phyloP scores from a whole-genome alignment of 768 basidiomycete species.

The Boletus sp. region DNA sequence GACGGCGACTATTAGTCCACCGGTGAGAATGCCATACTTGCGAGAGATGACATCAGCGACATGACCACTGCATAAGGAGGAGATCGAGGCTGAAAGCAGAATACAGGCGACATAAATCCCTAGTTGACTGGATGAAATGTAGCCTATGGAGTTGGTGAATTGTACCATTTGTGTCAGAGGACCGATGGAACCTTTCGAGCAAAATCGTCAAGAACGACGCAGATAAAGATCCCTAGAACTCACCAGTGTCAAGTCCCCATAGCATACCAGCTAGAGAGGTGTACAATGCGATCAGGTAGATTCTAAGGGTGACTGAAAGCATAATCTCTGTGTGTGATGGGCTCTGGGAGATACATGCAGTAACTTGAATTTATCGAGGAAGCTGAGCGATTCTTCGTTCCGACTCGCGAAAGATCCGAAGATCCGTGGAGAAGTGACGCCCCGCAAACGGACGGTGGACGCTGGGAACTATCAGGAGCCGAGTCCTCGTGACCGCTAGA shows the following conservation, averaged over 20 bases:
- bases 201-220: background rate
- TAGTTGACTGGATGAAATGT: slow-evolving; percentile 37
- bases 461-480: background rate
- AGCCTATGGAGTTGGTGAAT: slow-evolving; percentile 39
- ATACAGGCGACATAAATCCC: slow-evolving; percentile 46
- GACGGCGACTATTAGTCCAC: slow-evolving; percentile 40
- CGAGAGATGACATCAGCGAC: slow-evolving; percentile 47
- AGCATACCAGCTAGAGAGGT: slow-evolving; percentile 30
- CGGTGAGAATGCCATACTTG: slow-evolving; percentile 43
- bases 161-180: slow-evolving; percentile 48
- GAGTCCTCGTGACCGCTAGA: background rate
- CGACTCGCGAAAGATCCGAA: background rate
- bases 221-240: background rate
- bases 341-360: background rate
- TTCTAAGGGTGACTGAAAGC: slow-evolving; percentile 14
- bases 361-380: background rate
- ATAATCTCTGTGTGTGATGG: slow-evolving; percentile 1
- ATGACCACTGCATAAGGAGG: slow-evolving; percentile 41
- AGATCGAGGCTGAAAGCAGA: slow-evolving; percentile 40
- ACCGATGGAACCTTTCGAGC: slow-evolving; percentile 35
- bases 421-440: background rate
- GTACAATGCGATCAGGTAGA: slow-evolving; percentile 27
- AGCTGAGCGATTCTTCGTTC: background rate
- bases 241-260: slow-evolving; percentile 35
- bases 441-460: background rate